A percentile compares a stretch with the other conserved stretches of the same genome.
phyloP scores from a whole-genome alignment of 345 rosid species.

The Eucalyptus pauciflora region DNA sequence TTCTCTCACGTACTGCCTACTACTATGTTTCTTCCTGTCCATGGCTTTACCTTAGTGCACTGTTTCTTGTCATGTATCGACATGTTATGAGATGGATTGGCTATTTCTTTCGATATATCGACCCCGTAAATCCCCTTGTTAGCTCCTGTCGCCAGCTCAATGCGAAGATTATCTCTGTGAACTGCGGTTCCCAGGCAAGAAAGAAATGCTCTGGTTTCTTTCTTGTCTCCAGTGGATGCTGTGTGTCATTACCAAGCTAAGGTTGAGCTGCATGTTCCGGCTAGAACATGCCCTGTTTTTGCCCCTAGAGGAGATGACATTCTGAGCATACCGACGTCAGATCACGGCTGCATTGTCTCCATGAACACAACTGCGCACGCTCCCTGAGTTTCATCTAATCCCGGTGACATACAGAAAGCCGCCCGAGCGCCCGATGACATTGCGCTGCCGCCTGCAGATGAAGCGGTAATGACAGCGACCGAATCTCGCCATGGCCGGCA shows the following conservation, averaged over 20 bases:
- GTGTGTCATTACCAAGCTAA: neutral
- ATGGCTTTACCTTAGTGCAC: neutral
- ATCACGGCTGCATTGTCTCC: neutral
- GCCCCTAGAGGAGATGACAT: neutral
- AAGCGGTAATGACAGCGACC: accelerated
- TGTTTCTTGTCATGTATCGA: neutral
- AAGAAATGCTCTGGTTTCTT: neutral
- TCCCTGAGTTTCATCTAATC: neutral
- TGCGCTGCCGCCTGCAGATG: neutral
- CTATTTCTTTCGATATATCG: neutral
- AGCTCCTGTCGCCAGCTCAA: neutral
- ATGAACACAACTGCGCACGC: neutral
- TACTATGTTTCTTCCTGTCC: neutral
- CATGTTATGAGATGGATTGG: neutral
- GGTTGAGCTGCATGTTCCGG: neutral
- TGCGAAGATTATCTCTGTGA: neutral
- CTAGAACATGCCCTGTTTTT: neutral
- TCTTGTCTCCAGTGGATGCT: neutral
- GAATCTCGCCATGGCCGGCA: neutral
- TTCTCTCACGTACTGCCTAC: conserved; percentile 5
- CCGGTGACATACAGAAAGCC: neutral
- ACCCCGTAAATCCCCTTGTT: neutral
- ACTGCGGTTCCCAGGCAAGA: neutral
- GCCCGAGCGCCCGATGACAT: neutral
- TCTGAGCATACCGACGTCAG: neutral